Percentiles rank a stretch among this genome's conserved stretches.
Evolutionary conservation across 148 eudicot species (phyloP).

Genomic region (Arbutus unedo): DNA sequence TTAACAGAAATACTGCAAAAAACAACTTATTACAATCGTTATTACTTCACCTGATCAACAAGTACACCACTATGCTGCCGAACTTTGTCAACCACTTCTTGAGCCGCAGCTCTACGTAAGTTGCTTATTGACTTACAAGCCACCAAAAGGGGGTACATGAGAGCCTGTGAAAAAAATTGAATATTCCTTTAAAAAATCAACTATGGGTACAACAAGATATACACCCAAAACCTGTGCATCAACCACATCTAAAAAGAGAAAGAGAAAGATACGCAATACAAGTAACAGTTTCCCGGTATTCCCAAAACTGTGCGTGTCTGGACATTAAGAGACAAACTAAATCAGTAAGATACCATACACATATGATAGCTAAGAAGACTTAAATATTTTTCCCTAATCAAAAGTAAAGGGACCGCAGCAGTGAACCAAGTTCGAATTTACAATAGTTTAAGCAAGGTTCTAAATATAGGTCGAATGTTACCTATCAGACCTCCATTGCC

Average conservation of each 20-base stretch:
- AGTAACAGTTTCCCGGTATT: background rate
- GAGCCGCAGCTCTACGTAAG: constrained; percentile 86
- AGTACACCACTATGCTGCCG: constrained; percentile 90
- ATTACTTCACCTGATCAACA: constrained; percentile 73
- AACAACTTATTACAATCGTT: background rate
- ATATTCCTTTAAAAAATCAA: background rate
- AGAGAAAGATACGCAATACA: background rate
- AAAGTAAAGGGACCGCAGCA: background rate
- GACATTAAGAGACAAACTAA: background rate
- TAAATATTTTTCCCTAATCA: too few species aligned
- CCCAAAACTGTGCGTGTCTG: background rate
- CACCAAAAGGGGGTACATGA: constrained; percentile 98
- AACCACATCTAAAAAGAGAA: background rate
- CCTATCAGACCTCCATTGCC: too few species aligned
- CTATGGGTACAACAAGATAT: background rate
- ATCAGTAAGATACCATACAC: background rate
- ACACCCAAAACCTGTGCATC: background rate
- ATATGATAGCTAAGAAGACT: background rate
- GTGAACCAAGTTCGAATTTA: background rate
- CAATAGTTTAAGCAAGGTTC: too few species aligned
- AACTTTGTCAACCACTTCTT: constrained; percentile 94
- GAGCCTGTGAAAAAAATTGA: constrained; percentile 58
- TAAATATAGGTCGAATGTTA: too few species aligned
- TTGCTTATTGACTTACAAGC: constrained; percentile 98
- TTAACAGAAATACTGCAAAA: constrained; percentile 2